phyloP scores from a whole-genome alignment of 345 rosid genomes.

The Eucalyptus fibrosa region DNA sequence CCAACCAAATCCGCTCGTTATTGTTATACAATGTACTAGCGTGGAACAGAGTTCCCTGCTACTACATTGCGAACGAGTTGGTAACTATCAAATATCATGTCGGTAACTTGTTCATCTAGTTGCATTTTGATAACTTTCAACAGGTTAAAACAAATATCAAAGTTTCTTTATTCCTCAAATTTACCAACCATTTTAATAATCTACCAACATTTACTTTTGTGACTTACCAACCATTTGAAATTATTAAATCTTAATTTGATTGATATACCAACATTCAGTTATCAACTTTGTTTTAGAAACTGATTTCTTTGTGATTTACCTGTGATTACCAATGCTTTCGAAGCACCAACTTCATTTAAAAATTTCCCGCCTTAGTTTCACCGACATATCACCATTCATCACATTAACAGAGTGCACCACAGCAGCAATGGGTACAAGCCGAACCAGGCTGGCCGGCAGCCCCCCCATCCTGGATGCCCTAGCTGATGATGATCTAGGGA shows the following conservation, averaged over 20 bases:
- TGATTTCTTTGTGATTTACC: too few species aligned
- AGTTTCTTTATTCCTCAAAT: neutral
- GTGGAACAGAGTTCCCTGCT: neutral
- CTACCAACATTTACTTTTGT: too few species aligned
- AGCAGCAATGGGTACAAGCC: too few species aligned
- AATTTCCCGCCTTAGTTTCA: neutral
- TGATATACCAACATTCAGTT: too few species aligned
- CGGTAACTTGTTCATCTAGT: neutral
- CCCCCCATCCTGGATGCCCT: too few species aligned
- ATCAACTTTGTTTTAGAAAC: rapidly evolving
- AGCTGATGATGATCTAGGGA: too few species aligned
- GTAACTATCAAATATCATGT: rapidly evolving
- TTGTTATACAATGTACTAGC: neutral
- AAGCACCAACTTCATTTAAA: neutral
- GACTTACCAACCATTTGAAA: too few species aligned
- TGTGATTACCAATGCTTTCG: neutral
- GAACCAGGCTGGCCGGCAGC: too few species aligned
- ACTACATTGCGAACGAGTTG: neutral
- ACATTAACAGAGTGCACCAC: neutral
- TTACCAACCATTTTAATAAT: too few species aligned
- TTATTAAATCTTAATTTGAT: too few species aligned
- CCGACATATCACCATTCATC: neutral
- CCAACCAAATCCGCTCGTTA: too few species aligned
- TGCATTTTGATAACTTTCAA: rapidly evolving
- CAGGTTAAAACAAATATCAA: neutral